Percentiles rank a stretch among this genome's conserved stretches.
phyloP scores from a whole-genome alignment of 306 rosid species.

The Castanea crenata region DNA sequence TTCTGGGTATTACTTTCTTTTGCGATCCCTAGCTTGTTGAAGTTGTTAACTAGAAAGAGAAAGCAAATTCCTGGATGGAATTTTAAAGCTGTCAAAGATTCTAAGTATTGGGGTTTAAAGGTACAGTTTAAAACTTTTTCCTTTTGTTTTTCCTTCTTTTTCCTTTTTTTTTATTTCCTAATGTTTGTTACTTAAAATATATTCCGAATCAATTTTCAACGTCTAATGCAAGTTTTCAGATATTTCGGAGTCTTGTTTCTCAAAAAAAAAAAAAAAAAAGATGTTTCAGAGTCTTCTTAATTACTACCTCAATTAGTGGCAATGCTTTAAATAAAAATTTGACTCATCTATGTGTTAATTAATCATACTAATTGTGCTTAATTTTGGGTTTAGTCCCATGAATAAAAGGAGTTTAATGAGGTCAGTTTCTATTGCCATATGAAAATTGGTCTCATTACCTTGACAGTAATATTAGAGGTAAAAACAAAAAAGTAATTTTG shows the following conservation, averaged over 20 bases:
- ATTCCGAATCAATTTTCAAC: neutral
- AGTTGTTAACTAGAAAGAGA: slow-evolving; percentile 1
- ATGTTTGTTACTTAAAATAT: neutral
- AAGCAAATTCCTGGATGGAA: neutral
- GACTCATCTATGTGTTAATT: neutral
- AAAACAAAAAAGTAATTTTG: too few relatives aligned
- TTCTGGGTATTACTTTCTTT: neutral
- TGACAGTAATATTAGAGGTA: neutral
- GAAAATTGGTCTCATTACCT: neutral
- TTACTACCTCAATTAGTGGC: neutral
- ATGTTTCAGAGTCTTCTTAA: neutral
- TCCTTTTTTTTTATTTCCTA: neutral
- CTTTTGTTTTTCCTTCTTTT: neutral
- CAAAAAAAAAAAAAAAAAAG: too few relatives aligned
- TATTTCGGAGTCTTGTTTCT: too few relatives aligned
- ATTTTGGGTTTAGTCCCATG: too few relatives aligned
- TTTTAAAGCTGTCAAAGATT: neutral
- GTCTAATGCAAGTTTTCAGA: neutral
- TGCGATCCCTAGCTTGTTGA: slow-evolving; percentile 1
- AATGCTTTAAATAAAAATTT: neutral
- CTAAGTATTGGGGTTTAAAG: neutral
- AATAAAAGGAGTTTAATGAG: too few relatives aligned
- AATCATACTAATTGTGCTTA: too few relatives aligned
- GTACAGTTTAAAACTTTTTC: neutral
- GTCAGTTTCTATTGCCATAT: neutral